These are phyloP conservation scores for Boletus semigastroideus DNA, from an alignment of 1,284 basidiomycete genomes.

Conservation along the genomic window DNA sequence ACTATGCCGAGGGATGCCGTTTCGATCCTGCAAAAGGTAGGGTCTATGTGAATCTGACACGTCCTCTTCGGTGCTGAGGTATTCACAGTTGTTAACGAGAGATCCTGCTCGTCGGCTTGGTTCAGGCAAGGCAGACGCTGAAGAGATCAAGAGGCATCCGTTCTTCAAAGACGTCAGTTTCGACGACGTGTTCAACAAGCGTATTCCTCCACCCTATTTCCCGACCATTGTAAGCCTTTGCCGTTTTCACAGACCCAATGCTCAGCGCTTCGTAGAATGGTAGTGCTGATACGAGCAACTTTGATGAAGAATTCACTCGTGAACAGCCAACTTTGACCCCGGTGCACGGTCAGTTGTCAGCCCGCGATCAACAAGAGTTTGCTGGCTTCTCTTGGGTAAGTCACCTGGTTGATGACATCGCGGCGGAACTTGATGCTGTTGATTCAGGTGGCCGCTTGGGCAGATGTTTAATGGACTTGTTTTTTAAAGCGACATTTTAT, in stretches of 20 bases:
- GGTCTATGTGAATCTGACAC: not conserved
- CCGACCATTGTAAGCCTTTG: conserved; percentile 80
- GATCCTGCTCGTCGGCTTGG: conserved; percentile 95
- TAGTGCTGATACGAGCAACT: conserved; percentile 83
- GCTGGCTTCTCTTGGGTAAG: conserved; percentile 91
- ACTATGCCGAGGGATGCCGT: conserved; percentile 99
- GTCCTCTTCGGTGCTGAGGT: conserved; percentile 9
- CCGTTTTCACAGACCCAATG: not conserved
- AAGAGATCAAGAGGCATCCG: conserved; percentile 96
- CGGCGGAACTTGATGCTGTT: not conserved
- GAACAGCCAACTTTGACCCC: conserved; percentile 98
- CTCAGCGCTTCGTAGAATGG: conserved; percentile 53
- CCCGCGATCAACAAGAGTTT: conserved; percentile 93
- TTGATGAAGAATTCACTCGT: conserved; percentile 95
- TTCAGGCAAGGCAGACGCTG: conserved; percentile 90
- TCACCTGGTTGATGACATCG: not conserved
- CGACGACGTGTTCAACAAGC: conserved; percentile 94
- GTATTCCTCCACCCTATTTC: conserved; percentile 96
- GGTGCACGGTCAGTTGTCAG: conserved; percentile 92
- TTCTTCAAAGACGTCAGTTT: conserved; percentile 99
- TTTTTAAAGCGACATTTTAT: conserved; percentile 32
- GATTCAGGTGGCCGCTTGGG: conserved; percentile 67
- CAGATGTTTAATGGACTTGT: conserved; percentile 51
- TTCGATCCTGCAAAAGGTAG: conserved; percentile 89
- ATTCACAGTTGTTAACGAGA: conserved; percentile 80